Evolutionary conservation across 495 filamentous ascomycete genomes (phyloP).

Genomic region (Penicillium canariense): DNA sequence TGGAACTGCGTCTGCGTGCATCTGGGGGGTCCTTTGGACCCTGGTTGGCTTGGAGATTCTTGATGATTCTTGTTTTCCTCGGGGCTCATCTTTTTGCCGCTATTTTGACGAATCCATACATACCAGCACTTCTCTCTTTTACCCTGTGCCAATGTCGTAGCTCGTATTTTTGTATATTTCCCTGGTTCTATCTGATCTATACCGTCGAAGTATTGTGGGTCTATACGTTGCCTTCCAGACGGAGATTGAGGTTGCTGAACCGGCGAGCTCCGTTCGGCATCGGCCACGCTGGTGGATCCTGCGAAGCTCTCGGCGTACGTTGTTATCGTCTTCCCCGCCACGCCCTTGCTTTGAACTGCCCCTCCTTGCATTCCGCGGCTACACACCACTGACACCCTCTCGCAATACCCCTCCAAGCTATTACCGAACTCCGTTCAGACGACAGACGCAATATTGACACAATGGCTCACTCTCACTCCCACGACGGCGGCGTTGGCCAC

Average conservation of each 20-base stretch:
- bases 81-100: conserved; percentile 25
- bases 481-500: conserved; percentile 51
- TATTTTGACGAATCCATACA: conserved; percentile 32
- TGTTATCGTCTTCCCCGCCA: conserved; percentile 18
- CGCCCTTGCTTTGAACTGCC: conserved; percentile 21
- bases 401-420: conserved; percentile 3
- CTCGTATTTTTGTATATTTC: neutral
- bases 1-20: conserved; percentile 27
- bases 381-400: neutral
- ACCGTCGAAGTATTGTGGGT: neutral
- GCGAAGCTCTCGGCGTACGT: conserved; percentile 21
- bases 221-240: neutral
- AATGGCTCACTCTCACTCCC: conserved; percentile 57
- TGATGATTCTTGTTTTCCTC: conserved; percentile 15
- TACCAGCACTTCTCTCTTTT: conserved; percentile 9
- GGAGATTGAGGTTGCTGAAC: conserved; percentile 2
- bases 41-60: conserved; percentile 15
- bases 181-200: neutral
- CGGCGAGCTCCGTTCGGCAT: conserved; percentile 25
- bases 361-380: conserved; percentile 12
- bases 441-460: neutral
- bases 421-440: no score
- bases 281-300: conserved; percentile 8
- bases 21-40: conserved; percentile 18
- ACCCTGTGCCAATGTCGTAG: neutral